A percentile compares a stretch with the other conserved stretches of the same genome.
phyloP scores from a whole-genome alignment of 306 rosid species.

The Castanea crenata region DNA sequence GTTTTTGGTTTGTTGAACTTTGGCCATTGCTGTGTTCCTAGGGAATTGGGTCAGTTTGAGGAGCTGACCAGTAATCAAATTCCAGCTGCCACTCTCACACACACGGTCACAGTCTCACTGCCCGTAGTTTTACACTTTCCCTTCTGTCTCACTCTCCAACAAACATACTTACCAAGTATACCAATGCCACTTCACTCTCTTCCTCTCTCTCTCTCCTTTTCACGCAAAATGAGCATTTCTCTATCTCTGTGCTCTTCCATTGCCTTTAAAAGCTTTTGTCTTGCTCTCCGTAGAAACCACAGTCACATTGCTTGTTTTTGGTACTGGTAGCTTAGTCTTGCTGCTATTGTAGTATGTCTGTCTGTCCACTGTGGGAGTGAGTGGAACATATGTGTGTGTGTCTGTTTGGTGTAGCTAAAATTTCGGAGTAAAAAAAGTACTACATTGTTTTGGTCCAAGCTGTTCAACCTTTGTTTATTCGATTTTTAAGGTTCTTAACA shows the following conservation, averaged over 20 bases:
- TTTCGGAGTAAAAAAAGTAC: not conserved
- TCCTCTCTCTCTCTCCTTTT: constrained; percentile 13
- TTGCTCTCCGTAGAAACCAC: not conserved
- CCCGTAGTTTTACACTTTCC: constrained; percentile 18
- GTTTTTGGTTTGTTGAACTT: too few relatives aligned
- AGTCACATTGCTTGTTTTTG: constrained; percentile 8
- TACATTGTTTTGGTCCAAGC: not conserved
- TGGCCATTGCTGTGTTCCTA: not conserved
- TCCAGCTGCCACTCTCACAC: not conserved
- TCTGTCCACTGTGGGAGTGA: not conserved
- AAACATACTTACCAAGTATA: not conserved
- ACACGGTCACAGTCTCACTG: not conserved
- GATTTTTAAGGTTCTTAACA: not conserved
- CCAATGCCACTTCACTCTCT: not conserved
- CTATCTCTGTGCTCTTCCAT: not conserved
- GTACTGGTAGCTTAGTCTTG: not conserved
- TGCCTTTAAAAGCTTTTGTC: not conserved
- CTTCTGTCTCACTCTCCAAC: constrained; percentile 3
- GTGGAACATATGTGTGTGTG: not conserved
- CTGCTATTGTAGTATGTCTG: not conserved
- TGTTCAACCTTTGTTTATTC: not conserved
- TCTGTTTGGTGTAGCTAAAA: constrained; percentile 2
- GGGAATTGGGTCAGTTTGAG: not conserved
- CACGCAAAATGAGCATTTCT: constrained; percentile 34
- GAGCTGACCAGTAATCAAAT: not conserved